Evolutionary conservation across 169 alveolate genomes (phyloP).

Genomic region (Cardiosporidium cionae): DNA sequence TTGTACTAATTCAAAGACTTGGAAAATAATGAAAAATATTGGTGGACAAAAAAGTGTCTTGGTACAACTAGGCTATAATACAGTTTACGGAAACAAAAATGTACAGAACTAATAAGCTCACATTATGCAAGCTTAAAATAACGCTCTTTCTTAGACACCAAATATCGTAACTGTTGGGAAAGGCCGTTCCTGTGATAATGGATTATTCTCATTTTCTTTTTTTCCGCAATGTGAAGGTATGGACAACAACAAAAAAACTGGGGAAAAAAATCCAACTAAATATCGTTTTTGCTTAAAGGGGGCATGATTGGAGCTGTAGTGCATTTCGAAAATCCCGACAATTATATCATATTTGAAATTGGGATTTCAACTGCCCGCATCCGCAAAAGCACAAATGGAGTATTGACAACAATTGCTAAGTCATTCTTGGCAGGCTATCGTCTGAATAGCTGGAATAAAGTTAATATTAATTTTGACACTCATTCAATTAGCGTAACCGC

Average conservation of each 20-base stretch:
- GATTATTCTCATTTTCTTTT: conserved; percentile 49
- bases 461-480: conserved; percentile 44
- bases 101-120: conserved; percentile 18
- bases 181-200: conserved; percentile 55
- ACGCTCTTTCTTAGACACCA: conserved; percentile 12
- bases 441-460: conserved; percentile 49
- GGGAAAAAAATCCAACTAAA: not conserved
- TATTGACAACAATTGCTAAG: conserved; percentile 42
- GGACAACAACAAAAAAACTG: not conserved
- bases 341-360: conserved; percentile 57
- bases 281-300: not conserved
- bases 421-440: conserved; percentile 45
- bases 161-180: conserved; percentile 52
- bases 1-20: conserved; percentile 3
- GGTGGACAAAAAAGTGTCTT: conserved; percentile 63
- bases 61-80: conserved; percentile 41
- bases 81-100: conserved; percentile 21
- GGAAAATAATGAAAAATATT: conserved; percentile 56
- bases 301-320: conserved; percentile 62
- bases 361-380: conserved; percentile 47
- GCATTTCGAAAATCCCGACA: conserved; percentile 51
- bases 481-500: conserved; percentile 48
- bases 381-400: conserved; percentile 53
- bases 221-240: conserved; percentile 59
- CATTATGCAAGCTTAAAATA: not conserved